Conservation (phyloP, 768 basidiomycete species). For the Coprinellus micaceus region DNA sequence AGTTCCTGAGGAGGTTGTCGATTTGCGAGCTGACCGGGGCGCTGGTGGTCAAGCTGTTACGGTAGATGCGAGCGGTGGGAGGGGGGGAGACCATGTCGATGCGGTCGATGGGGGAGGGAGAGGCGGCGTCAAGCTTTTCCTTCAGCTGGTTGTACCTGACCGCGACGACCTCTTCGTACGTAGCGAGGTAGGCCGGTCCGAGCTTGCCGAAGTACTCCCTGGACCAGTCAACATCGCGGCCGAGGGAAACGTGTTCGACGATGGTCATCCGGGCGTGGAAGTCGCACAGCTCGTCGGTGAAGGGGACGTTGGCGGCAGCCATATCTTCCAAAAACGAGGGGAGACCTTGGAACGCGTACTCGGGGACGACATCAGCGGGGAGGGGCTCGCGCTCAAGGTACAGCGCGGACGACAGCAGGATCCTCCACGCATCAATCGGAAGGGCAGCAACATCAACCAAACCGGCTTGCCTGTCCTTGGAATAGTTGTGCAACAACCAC, state of each 20-base stretch:
- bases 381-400: slow-evolving; percentile 30
- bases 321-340: slow-evolving; percentile 41
- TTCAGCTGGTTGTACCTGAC: neutral
- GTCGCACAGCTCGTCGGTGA: slow-evolving; percentile 25
- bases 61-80: neutral
- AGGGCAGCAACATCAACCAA: slow-evolving; percentile 27
- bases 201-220: neutral
- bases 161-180: neutral
- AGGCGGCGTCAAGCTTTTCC: neutral
- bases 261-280: slow-evolving; percentile 22
- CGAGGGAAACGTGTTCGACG: slow-evolving; percentile 22
- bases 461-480: slow-evolving; percentile 25
- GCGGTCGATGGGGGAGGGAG: neutral
- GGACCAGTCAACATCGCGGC: neutral
- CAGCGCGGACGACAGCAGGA: slow-evolving; percentile 40
- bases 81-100: neutral
- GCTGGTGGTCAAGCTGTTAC: neutral
- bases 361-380: slow-evolving; percentile 12
- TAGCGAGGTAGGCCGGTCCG: neutral
- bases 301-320: slow-evolving; percentile 25
- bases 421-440: slow-evolving; percentile 39
- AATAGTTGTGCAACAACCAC: slow-evolving; percentile 45
- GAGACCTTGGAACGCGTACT: slow-evolving; percentile 37
- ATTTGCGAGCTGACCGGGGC: slow-evolving; percentile 8
- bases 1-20: slow-evolving; percentile 11